Evolutionary conservation across 1,284 basidiomycete species (phyloP).

Genomic region (Amylostereum areolatum): DNA sequence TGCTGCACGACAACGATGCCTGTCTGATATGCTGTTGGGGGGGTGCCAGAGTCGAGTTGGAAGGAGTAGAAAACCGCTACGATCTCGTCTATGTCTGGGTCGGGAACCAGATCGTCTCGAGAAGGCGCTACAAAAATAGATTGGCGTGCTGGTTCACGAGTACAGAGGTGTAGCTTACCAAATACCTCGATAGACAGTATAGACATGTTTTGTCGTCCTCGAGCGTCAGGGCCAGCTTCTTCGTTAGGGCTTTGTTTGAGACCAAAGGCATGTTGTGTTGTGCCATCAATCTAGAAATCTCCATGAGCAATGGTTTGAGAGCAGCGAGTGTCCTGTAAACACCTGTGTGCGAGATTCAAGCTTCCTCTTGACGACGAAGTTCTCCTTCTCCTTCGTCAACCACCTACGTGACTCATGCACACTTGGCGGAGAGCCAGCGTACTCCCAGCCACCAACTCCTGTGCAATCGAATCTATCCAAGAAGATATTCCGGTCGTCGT

Average conservation of each 20-base stretch:
- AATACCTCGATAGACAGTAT: constrained; percentile 82
- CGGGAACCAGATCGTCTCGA: constrained; percentile 57
- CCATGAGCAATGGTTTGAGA: constrained; percentile 6
- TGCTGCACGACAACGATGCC: constrained; percentile 60
- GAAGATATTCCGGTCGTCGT: constrained; percentile 5
- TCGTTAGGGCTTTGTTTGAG: constrained; percentile 51
- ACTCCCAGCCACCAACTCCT: constrained; percentile 70
- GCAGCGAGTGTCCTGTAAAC: constrained; percentile 2
- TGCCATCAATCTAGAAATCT: constrained; percentile 63
- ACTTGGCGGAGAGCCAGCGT: constrained; percentile 60
- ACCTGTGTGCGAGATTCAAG: constrained; percentile 50
- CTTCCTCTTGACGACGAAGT: constrained; percentile 1
- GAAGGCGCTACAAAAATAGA: constrained; percentile 48
- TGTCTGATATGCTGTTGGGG: constrained; percentile 33
- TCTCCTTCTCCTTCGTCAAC: constrained; percentile 29
- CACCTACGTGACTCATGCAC: constrained; percentile 45
- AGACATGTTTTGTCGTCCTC: constrained; percentile 76
- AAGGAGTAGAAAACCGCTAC: constrained; percentile 66
- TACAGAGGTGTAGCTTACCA: constrained; percentile 35
- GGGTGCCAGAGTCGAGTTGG: constrained; percentile 42
- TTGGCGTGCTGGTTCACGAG: not conserved
- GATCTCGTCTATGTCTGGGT: constrained; percentile 72
- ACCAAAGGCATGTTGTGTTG: constrained; percentile 75
- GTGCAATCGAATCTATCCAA: constrained; percentile 9
- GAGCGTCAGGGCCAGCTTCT: constrained; percentile 33